Conservation (phyloP, 306 rosid genomes). For the Prunus dulcis region DNA sequence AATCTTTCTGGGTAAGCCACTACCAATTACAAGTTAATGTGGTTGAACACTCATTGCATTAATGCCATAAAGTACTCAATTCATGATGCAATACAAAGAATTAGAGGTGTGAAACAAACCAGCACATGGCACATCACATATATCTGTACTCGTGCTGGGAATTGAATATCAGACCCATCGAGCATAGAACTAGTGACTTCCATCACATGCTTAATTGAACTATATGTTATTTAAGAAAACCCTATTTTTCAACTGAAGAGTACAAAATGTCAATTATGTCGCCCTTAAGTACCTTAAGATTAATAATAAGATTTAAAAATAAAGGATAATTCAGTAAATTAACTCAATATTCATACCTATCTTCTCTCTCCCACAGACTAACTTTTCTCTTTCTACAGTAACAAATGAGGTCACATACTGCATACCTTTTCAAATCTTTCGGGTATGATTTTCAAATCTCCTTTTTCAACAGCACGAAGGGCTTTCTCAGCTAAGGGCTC, state of each 20-base stretch:
- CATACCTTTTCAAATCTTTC: conserved; percentile 94
- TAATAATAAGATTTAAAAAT: not conserved
- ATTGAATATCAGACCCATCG: not conserved
- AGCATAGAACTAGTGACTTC: not conserved
- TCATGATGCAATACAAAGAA: not conserved
- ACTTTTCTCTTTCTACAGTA: not conserved
- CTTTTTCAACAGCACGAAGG: conserved; percentile 71
- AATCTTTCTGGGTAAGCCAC: not conserved
- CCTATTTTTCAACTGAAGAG: not conserved
- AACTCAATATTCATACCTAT: not conserved
- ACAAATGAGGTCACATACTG: conserved; percentile 2
- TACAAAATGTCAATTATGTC: not conserved
- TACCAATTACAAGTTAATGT: not conserved
- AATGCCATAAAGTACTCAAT: not conserved
- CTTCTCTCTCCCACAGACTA: not conserved
- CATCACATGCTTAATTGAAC: not conserved
- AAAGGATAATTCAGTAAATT: not conserved
- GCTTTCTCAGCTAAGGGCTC: conserved; percentile 94
- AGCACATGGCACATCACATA: not conserved
- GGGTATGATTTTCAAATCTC: conserved; percentile 79
- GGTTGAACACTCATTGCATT: not conserved
- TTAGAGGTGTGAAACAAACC: not conserved
- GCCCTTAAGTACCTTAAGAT: not conserved
- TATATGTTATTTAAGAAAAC: not conserved
- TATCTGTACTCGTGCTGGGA: not conserved